phyloP scores from a whole-genome alignment of 305 asterid genomes.

The Ruellia speciosa region DNA sequence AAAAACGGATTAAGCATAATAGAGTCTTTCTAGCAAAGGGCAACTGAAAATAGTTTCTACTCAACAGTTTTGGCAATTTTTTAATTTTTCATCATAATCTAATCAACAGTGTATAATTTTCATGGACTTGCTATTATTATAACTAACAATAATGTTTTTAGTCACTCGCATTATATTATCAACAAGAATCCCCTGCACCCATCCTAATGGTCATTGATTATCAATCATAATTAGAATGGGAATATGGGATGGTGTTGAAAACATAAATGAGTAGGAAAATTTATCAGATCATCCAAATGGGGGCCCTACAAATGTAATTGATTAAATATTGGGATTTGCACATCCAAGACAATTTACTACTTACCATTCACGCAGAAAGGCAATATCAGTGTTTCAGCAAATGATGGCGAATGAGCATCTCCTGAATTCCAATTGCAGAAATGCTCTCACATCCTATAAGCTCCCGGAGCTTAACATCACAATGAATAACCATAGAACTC shows the following conservation, averaged over 20 bases:
- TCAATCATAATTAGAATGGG: background rate
- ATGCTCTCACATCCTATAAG: constrained; percentile 63
- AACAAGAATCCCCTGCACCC: too few relatives aligned
- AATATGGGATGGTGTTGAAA: too few relatives aligned
- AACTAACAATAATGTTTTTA: too few relatives aligned
- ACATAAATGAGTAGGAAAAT: too few relatives aligned
- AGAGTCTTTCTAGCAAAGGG: background rate
- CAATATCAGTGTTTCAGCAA: constrained; percentile 34
- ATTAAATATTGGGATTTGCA: background rate
- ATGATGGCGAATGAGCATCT: constrained; percentile 53
- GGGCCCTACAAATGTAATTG: too few relatives aligned
- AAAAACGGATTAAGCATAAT: background rate
- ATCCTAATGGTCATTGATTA: background rate
- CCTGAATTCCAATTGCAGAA: constrained; percentile 56
- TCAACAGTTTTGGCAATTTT: background rate
- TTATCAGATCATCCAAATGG: too few relatives aligned
- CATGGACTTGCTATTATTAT: too few relatives aligned
- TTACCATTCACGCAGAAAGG: constrained; percentile 30
- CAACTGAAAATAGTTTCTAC: background rate
- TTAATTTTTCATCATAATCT: too few relatives aligned
- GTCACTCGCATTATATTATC: too few relatives aligned
- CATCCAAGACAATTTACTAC: constrained; percentile 14
- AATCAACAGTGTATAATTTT: too few relatives aligned
- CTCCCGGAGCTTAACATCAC: constrained; percentile 64
- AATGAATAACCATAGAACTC: constrained; percentile 45